Evolutionary conservation across 768 basidiomycete species (phyloP), one percentile per base, ranked within the genome.

Genomic region (Imleria badia): DNA sequence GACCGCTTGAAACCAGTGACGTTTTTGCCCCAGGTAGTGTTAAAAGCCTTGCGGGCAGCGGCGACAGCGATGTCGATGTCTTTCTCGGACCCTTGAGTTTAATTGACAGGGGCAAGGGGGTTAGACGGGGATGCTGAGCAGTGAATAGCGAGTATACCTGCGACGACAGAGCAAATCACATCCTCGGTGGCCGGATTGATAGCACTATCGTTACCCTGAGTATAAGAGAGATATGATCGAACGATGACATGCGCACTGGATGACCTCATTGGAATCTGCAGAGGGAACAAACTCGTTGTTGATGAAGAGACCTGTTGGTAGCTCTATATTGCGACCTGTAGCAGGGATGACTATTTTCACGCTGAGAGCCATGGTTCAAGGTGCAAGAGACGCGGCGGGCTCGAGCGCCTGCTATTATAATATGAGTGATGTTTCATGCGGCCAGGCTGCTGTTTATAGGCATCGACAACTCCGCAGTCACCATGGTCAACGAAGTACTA

Each of bases 251-350:
- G 70, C 83, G 60, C 61, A 90, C 89, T 80, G 67, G 66, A 92
- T 82, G 41, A 77, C 68, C 52, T 88, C 86, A 14, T 74, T 65
- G 31, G 84, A 87, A 62, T 90, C 87, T 23, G 79, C 77, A 7
- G 89, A 90, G n/a, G 83, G 69, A 29, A 91, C 87, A 64, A 93
- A 95, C 66, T 93, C 81, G 68, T 91, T 92, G 77, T 94, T 86
- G 73, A 98, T 94, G 76, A 91, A 98, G 23, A 96, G 78, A 17
- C 92, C 92, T 8, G 89, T 91, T 11, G 86, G 86, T 35, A 94
- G 78, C 34, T 75, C 75, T 46, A 91, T 75, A 63, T 75, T 66
- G 68, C 80, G 83, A 50, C 76, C 73, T 26, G 74, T 68, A 47
- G 70, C 65, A 30, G 77, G 72, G 52, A 83, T 62, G 47, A 66